These are phyloP conservation scores for Cordyceps cicadae DNA, from an alignment of 2,329 filamentous ascomycete genomes.

Conservation along the genomic window DNA sequence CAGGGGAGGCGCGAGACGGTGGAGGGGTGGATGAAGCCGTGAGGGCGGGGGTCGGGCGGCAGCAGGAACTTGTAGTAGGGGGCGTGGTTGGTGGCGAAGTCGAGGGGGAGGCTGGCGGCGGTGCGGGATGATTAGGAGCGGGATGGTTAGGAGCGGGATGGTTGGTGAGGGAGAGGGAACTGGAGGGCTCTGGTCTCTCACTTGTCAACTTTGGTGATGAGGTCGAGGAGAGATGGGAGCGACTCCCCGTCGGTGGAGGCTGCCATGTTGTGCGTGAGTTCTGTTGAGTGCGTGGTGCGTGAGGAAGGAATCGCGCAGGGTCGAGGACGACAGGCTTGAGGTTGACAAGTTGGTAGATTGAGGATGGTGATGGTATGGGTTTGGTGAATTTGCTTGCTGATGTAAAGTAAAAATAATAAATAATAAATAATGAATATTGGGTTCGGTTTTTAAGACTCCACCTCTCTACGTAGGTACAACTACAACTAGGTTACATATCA, in stretches of 20 bases:
- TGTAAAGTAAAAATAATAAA: too few relatives aligned
- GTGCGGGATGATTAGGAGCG: background rate
- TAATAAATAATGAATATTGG: too few relatives aligned
- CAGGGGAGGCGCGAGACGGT: conserved; percentile 40
- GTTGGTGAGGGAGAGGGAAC: background rate
- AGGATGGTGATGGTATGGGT: too few relatives aligned
- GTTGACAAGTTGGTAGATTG: too few relatives aligned
- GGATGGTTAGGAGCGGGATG: conserved; percentile 1
- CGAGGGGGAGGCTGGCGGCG: conserved; percentile 36
- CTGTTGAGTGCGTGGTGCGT: too few relatives aligned
- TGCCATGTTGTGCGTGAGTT: background rate
- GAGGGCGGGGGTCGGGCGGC: conserved; percentile 34
- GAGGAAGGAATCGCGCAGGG: too few relatives aligned
- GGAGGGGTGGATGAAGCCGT: conserved; percentile 41
- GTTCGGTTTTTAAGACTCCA: too few relatives aligned
- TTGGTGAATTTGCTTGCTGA: too few relatives aligned
- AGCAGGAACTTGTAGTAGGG: conserved; percentile 40
- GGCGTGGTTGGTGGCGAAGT: conserved; percentile 28
- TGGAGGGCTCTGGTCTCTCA: conserved; percentile 18
- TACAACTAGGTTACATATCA: too few relatives aligned
- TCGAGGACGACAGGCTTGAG: too few relatives aligned
- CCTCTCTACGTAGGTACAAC: too few relatives aligned
- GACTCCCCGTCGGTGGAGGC: background rate
- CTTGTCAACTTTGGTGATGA: conserved; percentile 28
- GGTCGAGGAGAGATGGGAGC: conserved; percentile 9